Base-by-base conservation (phyloP, 2,329 filamentous ascomycete genomes). In the Aureobasidium sp. region DNA sequence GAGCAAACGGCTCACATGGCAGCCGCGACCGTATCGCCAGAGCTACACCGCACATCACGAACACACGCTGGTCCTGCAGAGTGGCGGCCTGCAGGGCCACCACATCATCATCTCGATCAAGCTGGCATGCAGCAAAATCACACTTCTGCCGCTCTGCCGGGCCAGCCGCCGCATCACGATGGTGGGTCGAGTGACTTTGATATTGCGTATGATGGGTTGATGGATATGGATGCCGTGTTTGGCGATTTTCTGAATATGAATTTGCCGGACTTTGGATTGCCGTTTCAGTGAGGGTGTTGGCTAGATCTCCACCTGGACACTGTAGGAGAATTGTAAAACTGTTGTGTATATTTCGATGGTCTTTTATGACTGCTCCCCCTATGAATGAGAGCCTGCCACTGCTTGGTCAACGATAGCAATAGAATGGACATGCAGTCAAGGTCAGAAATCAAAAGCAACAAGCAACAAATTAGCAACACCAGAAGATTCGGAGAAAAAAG, bases 221-320 rank as follows among this genome's bases (percentile, higher is more conserved):
- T 59, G 31, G 62, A 63, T 22, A 65, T 65, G 62, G 64, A 65
- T 25, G 56, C 63, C 12, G 58, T 63, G 47, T 65, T 65, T 61
- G 64, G 59, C 20, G 63, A 62, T 22, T 57, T 65, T 39, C 42
- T 65, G 59, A 63, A 63, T 45, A 62, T 65, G 59, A 63, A 65
- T 53, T 25, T 58, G 52, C 61, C 61, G 2, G 42, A 62, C 22
- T 60, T 60, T 25, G 57, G 57, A 29, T 15, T 60, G 17, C 57
- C 57, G 2, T 60, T 60, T 7, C 29, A 59, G 34, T 59, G 29
- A 39, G 5, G 29, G 29, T 8, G 8, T 14, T 20, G 20, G 15
- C n/a, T 20, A 31, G 11, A n/a, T 37, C 52, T 52, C 34, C 39
- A 12, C 5, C 7, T 52, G 49, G 34, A 39, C 20, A n/a, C n/a